Percentiles rank a stretch among this genome's conserved stretches.
phyloP scores from a whole-genome alignment of 805 yeast species.

The Starmerella kuoi region DNA sequence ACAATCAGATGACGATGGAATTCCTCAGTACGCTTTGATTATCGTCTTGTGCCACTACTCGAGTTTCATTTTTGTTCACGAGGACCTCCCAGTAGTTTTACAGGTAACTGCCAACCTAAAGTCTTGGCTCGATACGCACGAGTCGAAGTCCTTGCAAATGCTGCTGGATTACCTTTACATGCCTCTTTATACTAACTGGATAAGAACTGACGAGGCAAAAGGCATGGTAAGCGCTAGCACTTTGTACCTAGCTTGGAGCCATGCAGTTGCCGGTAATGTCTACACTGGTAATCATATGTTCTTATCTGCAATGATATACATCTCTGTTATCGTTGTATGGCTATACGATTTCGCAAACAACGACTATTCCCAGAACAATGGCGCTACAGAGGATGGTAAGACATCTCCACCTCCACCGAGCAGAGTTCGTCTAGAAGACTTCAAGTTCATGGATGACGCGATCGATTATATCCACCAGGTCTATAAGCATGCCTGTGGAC shows the following conservation, averaged over 20 bases:
- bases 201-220: slow-evolving; percentile 23
- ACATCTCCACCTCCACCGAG: background rate
- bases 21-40: slow-evolving; percentile 24
- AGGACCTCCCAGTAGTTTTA: slow-evolving; percentile 26
- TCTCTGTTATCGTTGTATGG: slow-evolving; percentile 26
- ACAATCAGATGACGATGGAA: slow-evolving; percentile 14
- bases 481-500: slow-evolving; percentile 3
- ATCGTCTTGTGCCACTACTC: slow-evolving; percentile 25
- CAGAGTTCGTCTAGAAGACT: slow-evolving; percentile 14
- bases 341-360: slow-evolving; percentile 20
- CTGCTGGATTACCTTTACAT: slow-evolving; percentile 24
- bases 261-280: slow-evolving; percentile 21
- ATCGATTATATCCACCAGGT: slow-evolving; percentile 19
- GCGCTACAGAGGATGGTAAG: background rate
- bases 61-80: slow-evolving; percentile 25
- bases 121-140: slow-evolving; percentile 17
- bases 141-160: slow-evolving; percentile 6
- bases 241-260: slow-evolving; percentile 23
- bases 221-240: slow-evolving; percentile 23
- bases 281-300: slow-evolving; percentile 18
- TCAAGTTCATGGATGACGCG: slow-evolving; percentile 23
- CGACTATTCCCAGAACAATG: background rate
- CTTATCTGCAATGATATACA: slow-evolving; percentile 24
- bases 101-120: slow-evolving; percentile 24
- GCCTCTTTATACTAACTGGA: slow-evolving; percentile 26